Base-by-base conservation (phyloP, 768 basidiomycete genomes). In the Pulveroboletus sp. region DNA sequence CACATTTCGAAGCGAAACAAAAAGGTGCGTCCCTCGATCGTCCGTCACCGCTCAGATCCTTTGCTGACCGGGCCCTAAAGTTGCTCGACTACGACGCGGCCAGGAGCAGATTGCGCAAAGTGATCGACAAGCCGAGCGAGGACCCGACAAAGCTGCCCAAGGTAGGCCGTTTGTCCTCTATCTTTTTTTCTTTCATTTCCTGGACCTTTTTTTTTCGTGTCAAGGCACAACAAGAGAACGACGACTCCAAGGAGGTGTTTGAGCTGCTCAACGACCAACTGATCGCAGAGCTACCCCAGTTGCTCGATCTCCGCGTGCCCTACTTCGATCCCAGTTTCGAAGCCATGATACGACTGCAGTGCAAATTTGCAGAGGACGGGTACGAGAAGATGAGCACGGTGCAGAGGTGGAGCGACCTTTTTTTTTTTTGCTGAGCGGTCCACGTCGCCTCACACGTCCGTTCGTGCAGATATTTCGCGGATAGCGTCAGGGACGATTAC, bases 321-420 rank as follows among this genome's bases (percentile, higher is more conserved):
- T 99, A 91, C 76, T 94, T 98, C 55, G 96, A 98, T 68, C 96
- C 96, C 5, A 93, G 89, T 58, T 98, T 98, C 65, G 96, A 98
- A 71, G 91, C 95, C 39, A 98, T 98, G 95, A 93, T 93, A 56
- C 81, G 96, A 26, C 90, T 96, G 83, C 96, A 99, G 63, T 82
- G 89, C 63, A 93, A 94, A 63, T 98, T 98, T 64, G 94, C 95
- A 0, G 92, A 97, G 68, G 95, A 99, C 60, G 94, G 95, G 0
- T 98, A 99, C 65, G 93, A 97, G 73, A 96, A 93, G 71, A 80
- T 97, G 43, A 87, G 93, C 43, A 85, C 91, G 38, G 94, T 97
- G 9, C 95, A 99, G 68, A 75, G 92, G 85, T 91, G 54, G 17
- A 43, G 39, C 12, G 12, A 0, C 41, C 4, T 2, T 7, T 6